Conservation (phyloP, 2,329 filamentous ascomycete genomes). For the Cordyceps cateniannulata region DNA sequence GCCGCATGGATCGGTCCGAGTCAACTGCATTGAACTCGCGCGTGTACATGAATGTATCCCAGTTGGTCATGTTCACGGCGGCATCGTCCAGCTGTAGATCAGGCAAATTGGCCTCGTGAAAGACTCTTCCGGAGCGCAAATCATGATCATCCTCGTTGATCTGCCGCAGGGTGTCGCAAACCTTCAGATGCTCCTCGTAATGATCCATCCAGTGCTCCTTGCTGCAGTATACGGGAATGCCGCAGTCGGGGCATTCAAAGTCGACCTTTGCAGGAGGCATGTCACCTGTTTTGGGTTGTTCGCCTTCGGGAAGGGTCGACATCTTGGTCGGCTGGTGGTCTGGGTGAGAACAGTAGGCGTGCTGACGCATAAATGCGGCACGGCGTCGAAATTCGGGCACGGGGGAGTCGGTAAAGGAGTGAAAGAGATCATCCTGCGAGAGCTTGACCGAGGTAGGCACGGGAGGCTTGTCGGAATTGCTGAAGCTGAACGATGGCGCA, state of each 20-base stretch:
- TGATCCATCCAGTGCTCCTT: conserved; percentile 95
- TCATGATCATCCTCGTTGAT: conserved; percentile 99
- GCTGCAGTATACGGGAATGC: conserved; percentile 86
- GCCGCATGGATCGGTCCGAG: conserved; percentile 81
- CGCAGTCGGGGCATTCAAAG: conserved; percentile 95
- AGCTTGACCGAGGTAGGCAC: conserved; percentile 35
- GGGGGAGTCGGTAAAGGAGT: conserved; percentile 83
- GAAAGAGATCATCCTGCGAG: conserved; percentile 78
- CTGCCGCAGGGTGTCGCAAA: conserved; percentile 85
- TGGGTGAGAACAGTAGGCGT: conserved; percentile 89
- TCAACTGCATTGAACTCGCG: conserved; percentile 88
- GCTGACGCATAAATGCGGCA: conserved; percentile 85
- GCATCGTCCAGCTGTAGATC: conserved; percentile 86
- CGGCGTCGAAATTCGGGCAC: conserved; percentile 80
- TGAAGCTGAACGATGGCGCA: conserved; percentile 9
- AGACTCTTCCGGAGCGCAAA: conserved; percentile 79
- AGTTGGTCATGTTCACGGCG: conserved; percentile 94
- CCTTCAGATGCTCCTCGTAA: conserved; percentile 85
- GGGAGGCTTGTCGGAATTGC: conserved; percentile 15
- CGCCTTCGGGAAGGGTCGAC: conserved; percentile 57
- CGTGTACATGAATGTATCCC: conserved; percentile 95
- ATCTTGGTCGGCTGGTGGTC: conserved; percentile 71
- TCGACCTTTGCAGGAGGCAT: conserved; percentile 73
- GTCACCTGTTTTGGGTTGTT: conserved; percentile 46
- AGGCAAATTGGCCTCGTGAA: conserved; percentile 90